These are phyloP conservation scores for Zygnema cylindricum DNA, from an alignment of 139 green algal genomes.

Conservation along the genomic window DNA sequence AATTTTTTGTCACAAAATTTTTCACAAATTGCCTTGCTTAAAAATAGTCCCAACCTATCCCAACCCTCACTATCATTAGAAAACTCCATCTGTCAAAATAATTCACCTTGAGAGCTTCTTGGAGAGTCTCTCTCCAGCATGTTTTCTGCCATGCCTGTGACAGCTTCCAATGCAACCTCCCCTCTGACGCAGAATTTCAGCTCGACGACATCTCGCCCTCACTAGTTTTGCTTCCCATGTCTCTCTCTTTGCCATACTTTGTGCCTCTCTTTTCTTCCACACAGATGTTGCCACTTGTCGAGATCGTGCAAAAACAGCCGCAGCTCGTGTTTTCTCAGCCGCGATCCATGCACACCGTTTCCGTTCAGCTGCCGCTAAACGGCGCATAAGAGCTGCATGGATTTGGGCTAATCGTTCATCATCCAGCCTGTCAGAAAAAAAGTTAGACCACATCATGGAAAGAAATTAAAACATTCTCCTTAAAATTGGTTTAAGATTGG, in stretches of 20 bases:
- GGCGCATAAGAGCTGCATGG: neutral
- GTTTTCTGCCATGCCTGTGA: neutral
- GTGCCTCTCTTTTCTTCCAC: neutral
- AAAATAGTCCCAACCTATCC: neutral
- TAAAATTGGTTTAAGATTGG: too few relatives aligned
- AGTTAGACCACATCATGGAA: too few relatives aligned
- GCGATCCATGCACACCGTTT: neutral
- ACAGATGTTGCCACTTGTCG: constrained; percentile 20
- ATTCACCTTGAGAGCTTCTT: constrained; percentile 15
- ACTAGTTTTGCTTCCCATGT: constrained; percentile 32
- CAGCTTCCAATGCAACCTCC: neutral
- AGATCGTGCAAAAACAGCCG: neutral
- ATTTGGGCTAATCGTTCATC: neutral
- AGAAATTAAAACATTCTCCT: too few relatives aligned
- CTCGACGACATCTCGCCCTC: constrained; percentile 23
- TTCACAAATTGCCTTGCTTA: too few relatives aligned
- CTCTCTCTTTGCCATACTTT: constrained; percentile 10
- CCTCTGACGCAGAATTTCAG: constrained; percentile 29
- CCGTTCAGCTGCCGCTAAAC: neutral
- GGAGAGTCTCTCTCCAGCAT: constrained; percentile 15
- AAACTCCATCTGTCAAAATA: neutral
- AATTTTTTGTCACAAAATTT: too few relatives aligned
- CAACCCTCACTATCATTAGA: constrained; percentile 9
- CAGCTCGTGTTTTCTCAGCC: constrained; percentile 22
- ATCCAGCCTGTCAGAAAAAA: too few relatives aligned